Conservation (phyloP, 257 asterid genomes). For the Echites panduratus region DNA sequence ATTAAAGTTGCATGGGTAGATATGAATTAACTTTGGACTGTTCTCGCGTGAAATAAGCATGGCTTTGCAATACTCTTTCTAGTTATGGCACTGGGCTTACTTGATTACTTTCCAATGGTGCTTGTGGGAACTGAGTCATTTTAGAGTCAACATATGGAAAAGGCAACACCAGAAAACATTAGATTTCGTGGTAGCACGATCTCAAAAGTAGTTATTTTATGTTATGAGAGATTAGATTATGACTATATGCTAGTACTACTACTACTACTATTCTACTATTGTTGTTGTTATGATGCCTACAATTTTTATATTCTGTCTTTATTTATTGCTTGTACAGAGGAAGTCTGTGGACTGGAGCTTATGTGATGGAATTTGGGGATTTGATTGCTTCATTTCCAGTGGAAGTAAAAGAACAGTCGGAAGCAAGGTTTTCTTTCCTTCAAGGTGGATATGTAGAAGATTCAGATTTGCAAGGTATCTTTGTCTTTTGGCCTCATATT, state of each 20-base stretch:
- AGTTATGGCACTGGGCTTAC: background rate
- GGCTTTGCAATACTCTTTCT: background rate
- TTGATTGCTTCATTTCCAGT: constrained; percentile 54
- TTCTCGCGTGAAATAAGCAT: background rate
- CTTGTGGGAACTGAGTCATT: background rate
- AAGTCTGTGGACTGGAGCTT: constrained; percentile 84
- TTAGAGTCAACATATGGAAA: background rate
- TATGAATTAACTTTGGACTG: background rate
- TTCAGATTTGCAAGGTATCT: constrained; percentile 55
- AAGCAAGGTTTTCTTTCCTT: constrained; percentile 89
- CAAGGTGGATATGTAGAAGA: constrained; percentile 85
- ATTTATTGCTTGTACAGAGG: constrained; percentile 43
- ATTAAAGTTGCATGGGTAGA: background rate
- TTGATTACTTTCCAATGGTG: background rate
- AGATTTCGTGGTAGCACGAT: background rate
- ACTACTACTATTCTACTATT: background rate
- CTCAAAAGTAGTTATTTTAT: background rate
- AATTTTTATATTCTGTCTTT: background rate
- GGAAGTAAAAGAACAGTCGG: constrained; percentile 35
- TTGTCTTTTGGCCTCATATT: background rate
- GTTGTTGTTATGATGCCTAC: background rate
- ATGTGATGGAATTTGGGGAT: constrained; percentile 66
- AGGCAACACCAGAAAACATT: background rate
- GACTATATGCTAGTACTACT: background rate
- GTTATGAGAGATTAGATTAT: background rate